These are phyloP conservation scores for Zasmidium citrigriseum DNA, from an alignment of 2,329 filamentous ascomycete genomes.

Conservation along the genomic window DNA sequence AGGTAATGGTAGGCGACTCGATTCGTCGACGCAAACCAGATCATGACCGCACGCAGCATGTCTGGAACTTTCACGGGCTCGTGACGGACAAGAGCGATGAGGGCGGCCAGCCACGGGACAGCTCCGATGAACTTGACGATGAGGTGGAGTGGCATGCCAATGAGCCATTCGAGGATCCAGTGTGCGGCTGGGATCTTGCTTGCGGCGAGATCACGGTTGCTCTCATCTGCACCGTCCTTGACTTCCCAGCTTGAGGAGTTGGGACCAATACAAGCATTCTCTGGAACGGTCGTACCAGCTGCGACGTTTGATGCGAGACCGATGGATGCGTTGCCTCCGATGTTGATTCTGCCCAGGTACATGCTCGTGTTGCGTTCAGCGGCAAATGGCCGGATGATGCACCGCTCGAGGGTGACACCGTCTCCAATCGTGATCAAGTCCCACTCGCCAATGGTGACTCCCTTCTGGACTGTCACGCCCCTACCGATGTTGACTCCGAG, in stretches of 20 bases:
- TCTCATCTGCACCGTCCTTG: slow-evolving; percentile 46
- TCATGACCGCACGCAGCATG: slow-evolving; percentile 45
- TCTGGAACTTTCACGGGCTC: slow-evolving; percentile 37
- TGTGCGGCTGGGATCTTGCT: slow-evolving; percentile 46
- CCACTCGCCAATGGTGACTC: slow-evolving; percentile 54
- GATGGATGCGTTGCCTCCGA: slow-evolving; percentile 52
- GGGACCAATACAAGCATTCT: slow-evolving; percentile 55
- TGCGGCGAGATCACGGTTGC: slow-evolving; percentile 48
- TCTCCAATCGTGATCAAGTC: slow-evolving; percentile 59
- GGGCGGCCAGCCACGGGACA: slow-evolving; percentile 44
- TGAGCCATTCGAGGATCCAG: slow-evolving; percentile 45
- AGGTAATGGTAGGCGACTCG: slow-evolving; percentile 55
- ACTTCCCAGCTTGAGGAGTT: slow-evolving; percentile 62
- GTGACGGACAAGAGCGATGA: slow-evolving; percentile 48
- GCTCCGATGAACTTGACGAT: slow-evolving; percentile 46
- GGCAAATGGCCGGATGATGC: slow-evolving; percentile 55
- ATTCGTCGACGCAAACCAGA: slow-evolving; percentile 52
- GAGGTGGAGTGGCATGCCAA: slow-evolving; percentile 47
- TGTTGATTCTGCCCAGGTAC: slow-evolving; percentile 55
- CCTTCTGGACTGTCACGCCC: slow-evolving; percentile 49
- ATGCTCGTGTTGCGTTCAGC: slow-evolving; percentile 60
- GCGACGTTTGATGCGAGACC: slow-evolving; percentile 54
- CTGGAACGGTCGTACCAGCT: slow-evolving; percentile 51
- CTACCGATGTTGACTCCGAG: slow-evolving; percentile 57
- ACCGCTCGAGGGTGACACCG: slow-evolving; percentile 50